These are phyloP conservation scores for Bullera alba DNA, from an alignment of 768 basidiomycete species.

Conservation along the genomic window DNA sequence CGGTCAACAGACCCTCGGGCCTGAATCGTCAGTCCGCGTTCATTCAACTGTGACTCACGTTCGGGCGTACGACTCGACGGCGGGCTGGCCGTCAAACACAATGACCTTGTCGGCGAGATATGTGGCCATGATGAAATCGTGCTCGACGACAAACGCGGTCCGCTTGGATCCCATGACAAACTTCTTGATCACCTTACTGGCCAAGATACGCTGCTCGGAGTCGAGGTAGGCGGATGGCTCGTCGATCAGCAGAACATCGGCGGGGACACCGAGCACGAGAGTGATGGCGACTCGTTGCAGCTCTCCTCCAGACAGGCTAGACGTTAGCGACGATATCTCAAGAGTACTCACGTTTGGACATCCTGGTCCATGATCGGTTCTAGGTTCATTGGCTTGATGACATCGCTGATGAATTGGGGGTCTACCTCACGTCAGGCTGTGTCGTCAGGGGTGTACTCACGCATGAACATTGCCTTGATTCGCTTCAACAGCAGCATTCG, in stretches of 20 bases:
- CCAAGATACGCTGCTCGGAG: constrained; percentile 98
- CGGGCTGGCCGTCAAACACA: constrained; percentile 57
- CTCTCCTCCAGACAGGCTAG: constrained; percentile 83
- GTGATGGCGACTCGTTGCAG: constrained; percentile 95
- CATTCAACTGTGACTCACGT: constrained; percentile 56
- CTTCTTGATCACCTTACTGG: constrained; percentile 95
- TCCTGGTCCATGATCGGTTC: constrained; percentile 96
- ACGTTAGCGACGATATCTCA: background rate
- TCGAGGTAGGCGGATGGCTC: constrained; percentile 75
- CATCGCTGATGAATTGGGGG: constrained; percentile 98
- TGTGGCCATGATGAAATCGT: constrained; percentile 99
- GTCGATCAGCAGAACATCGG: constrained; percentile 85
- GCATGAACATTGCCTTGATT: constrained; percentile 94
- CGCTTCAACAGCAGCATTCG: constrained; percentile 88
- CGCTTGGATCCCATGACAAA: constrained; percentile 96
- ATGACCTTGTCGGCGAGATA: constrained; percentile 84
- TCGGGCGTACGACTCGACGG: constrained; percentile 78
- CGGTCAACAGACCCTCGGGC: constrained; percentile 86
- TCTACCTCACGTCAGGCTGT: constrained; percentile 42
- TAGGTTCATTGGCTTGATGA: constrained; percentile 92
- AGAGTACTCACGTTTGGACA: constrained; percentile 63
- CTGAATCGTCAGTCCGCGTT: constrained; percentile 47
- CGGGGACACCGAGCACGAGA: constrained; percentile 68
- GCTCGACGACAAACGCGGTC: constrained; percentile 98
- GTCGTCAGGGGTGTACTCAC: constrained; percentile 11